Evolutionary conservation across 306 rosid genomes (phyloP).

Genomic region (Malus sieversii): DNA sequence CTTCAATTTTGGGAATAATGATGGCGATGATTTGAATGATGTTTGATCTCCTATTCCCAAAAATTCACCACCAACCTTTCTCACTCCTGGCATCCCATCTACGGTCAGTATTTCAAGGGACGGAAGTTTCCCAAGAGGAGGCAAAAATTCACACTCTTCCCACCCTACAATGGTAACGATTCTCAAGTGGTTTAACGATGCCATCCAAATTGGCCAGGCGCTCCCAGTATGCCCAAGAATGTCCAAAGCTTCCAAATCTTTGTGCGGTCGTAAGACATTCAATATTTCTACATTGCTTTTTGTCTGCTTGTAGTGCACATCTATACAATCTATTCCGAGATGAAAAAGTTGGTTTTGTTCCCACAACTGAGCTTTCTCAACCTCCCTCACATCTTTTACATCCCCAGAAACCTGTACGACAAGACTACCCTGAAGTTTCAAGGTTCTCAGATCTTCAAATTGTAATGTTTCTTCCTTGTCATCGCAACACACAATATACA

Average conservation of each 20-base stretch:
- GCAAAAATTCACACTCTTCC: background rate
- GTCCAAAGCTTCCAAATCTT: too few relatives aligned
- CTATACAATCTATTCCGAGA: fast-evolving
- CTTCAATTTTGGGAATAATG: conserved; percentile 4
- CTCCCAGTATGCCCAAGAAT: background rate
- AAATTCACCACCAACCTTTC: too few relatives aligned
- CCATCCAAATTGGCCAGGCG: background rate
- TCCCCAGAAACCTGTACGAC: background rate
- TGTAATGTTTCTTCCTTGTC: background rate
- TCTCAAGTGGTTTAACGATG: background rate
- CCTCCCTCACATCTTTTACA: background rate
- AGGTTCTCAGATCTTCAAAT: background rate
- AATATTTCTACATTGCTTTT: too few relatives aligned
- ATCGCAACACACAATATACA: background rate
- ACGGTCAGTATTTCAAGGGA: background rate
- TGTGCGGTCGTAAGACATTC: too few relatives aligned
- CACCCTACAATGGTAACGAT: background rate
- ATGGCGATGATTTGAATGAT: background rate
- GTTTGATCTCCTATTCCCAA: too few relatives aligned
- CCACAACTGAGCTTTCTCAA: background rate
- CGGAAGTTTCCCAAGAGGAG: background rate
- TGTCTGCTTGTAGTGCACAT: too few relatives aligned
- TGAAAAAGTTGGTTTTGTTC: background rate
- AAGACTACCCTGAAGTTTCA: background rate
- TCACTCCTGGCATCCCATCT: too few relatives aligned